phyloP scores from a whole-genome alignment of 148 eudicot genomes.

The Diospyros lotus region DNA sequence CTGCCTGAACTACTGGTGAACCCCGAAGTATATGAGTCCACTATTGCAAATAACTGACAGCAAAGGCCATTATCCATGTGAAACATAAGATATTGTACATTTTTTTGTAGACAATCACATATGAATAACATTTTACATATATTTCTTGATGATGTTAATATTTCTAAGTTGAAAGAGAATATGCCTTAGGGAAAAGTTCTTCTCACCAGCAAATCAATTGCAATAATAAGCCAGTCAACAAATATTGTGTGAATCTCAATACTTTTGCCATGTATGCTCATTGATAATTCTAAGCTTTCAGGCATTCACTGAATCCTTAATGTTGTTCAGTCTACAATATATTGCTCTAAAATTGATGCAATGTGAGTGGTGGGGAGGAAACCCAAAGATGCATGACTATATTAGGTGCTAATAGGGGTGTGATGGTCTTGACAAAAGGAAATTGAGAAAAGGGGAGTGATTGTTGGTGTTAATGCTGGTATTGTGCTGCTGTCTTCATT shows the following conservation, averaged over 20 bases:
- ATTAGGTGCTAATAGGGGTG: background rate
- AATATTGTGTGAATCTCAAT: background rate
- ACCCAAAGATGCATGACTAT: no score
- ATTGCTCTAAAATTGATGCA: background rate
- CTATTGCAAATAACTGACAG: conserved; percentile 37
- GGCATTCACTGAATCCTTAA: no score
- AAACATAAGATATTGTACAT: background rate
- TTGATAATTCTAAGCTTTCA: background rate
- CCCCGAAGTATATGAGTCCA: conserved; percentile 32
- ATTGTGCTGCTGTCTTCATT: background rate
- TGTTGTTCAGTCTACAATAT: background rate
- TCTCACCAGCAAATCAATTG: background rate
- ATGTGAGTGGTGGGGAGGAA: background rate
- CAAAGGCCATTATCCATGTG: conserved; percentile 62
- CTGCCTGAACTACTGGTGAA: conserved; percentile 41
- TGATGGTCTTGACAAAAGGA: background rate
- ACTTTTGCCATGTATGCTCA: no score
- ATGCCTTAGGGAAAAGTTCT: no score
- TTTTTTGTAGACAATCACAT: background rate
- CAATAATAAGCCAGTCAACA: background rate
- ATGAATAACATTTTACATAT: background rate
- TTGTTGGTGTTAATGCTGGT: background rate
- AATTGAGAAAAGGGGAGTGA: no score
- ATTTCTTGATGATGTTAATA: background rate
- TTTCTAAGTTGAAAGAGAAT: background rate